Evolutionary conservation across 177 flowering plant genomes (phyloP).

Genomic region (Tripterygium wilfordii): DNA sequence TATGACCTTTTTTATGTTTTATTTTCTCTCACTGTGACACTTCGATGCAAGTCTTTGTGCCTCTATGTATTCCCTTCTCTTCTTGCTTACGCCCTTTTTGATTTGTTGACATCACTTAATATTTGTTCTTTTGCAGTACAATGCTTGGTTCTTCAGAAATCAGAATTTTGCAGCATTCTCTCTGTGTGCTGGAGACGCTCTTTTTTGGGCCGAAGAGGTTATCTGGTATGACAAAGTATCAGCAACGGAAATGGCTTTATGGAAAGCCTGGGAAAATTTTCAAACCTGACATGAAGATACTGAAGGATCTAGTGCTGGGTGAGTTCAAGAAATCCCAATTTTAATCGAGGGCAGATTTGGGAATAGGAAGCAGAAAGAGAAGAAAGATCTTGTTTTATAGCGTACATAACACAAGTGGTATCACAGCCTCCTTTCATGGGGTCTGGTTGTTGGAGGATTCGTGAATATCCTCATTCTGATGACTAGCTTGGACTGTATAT

Average conservation of each 20-base stretch:
- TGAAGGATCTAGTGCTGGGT: too few relatives aligned
- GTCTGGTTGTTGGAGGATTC: too few relatives aligned
- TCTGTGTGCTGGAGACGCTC: constrained; percentile 14
- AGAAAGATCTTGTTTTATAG: constrained; percentile 1
- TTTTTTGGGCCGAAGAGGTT: constrained; percentile 15
- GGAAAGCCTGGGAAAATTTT: background rate
- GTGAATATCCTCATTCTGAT: too few relatives aligned
- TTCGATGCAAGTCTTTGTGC: too few relatives aligned
- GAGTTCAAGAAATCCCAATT: constrained; percentile 15
- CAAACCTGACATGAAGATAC: constrained; percentile 8
- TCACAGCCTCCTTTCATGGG: constrained; percentile 16
- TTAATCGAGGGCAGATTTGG: constrained; percentile 10
- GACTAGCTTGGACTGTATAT: too few relatives aligned
- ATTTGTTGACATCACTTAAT: too few relatives aligned
- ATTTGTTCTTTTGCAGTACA: constrained; percentile 1
- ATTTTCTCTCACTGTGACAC: too few relatives aligned
- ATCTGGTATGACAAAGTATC: constrained; percentile 18
- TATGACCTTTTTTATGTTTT: too few relatives aligned
- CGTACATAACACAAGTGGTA: constrained; percentile 14
- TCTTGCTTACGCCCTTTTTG: too few relatives aligned
- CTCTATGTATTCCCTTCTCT: too few relatives aligned
- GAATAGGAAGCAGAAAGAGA: constrained; percentile 9
- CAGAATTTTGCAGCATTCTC: constrained; percentile 21
- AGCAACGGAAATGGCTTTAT: constrained; percentile 9
- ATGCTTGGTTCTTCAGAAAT: constrained; percentile 9